Evolutionary conservation across 768 basidiomycete genomes (phyloP), one percentile per base, ranked within the genome.

Genomic region (Tephrocybe sp.): DNA sequence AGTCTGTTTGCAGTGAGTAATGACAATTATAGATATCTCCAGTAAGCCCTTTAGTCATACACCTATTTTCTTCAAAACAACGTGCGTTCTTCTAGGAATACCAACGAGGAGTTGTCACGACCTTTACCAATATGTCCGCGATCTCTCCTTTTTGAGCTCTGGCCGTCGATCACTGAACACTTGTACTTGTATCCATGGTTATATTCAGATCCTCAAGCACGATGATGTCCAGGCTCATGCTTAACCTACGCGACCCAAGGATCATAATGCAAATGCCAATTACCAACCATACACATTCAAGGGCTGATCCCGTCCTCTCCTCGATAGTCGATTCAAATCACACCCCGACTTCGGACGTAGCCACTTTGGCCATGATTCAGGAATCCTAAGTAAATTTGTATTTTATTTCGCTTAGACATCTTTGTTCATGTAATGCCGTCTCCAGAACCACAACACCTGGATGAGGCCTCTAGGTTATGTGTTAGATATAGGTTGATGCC

Each of bases 161-260:
- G 38, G 14, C 10, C 6, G n/a, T 26, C 31, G n/a, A 20, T 20
- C 17, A 19, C 3, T 14, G 2, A 4, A 45, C 20, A 20, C 35
- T 3, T n/a, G 13, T 32, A 5, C 17, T 38, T 8, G n/a, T 20
- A 10, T 19, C 16, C n/a, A n/a, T 12, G n/a, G n/a, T 3, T 41
- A 5, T 2, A 9, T n/a, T 12, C 34, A 69, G 65, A 44, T 53
- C 62, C 14, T 66, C 68, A 42, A 67, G 66, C 3, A 60, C 60
- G 13, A 64, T 66, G 63, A 59, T 65, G 41, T 64, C 66, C 8
- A 60, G 68, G 22, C 63, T 69, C 52, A 63, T 67, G 56, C 56
- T 69, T 13, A 67, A 69, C 52, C 50, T 69, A 2, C 64, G 68
- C n/a, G 58, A 69, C 48, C 66, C 65, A 41, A 51, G 55, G 35